Base-by-base conservation (phyloP, 2,329 filamentous ascomycete genomes). In the Orbilia javanica region DNA sequence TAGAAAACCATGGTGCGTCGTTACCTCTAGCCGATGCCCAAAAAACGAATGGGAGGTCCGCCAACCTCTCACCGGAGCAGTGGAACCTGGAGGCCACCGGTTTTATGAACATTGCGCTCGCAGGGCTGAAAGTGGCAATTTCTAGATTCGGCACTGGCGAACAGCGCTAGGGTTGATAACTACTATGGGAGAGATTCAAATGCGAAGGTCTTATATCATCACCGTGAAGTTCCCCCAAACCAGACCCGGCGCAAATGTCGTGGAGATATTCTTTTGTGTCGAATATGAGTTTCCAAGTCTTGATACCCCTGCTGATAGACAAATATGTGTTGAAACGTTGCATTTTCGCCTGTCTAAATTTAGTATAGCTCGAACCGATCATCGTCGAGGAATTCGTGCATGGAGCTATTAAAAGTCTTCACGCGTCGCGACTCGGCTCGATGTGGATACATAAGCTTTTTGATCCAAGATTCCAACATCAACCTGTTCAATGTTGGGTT, bases 31-130 rank as follows among this genome's bases (percentile, higher is more conserved):
- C 66, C 3, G 52, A 69, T 22, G 50, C 36, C 3, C 66, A 60
- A 20, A 44, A 39, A 13, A 39, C 36, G 1, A 48, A 68, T 15
- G 50, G 50, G 2, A 8, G 13, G 18, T 52, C 50, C 8, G 62
- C 66, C 22, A 53, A 36, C 18, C 36, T 69, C 18, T 44, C 34
- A 5, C 39, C 31, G 22, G 52, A 69, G 18, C 66, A 69, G 13
- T 69, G 52, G 66, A 69, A 69, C 25, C 36, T 69, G n/a, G 66
- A 69, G 27, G 66, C 62, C 4, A 34, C 25, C 1, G 62, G 62
- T 27, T 69, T 53, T 39, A 29, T 69, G 29, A 69, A 69, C 10
- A 31, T 69, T 25, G 52, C 66, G 1, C 27, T 69, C 13, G 42
- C 66, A 11, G 52, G 66, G 4, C 22, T 69, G 20, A 69, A 69